Base-by-base conservation (phyloP, 1,139 yeast genomes). In the Protomyces gravidus region DNA sequence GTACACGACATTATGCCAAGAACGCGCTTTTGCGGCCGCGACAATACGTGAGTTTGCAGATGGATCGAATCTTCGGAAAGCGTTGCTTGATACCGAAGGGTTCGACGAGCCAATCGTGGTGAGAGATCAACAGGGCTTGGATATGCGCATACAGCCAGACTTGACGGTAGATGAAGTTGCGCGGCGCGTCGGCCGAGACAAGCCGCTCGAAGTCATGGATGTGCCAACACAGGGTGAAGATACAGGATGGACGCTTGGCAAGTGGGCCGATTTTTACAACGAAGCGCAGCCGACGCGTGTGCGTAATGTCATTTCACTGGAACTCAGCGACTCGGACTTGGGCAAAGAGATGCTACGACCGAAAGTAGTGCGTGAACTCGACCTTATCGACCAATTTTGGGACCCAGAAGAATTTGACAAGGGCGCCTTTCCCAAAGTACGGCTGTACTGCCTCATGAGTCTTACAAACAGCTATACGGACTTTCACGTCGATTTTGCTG, bases 401-500 rank as follows among this genome's bases (percentile, higher is more conserved):
- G 75, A 75, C 3, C 53, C 65, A 30, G 66, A 65, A 7, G 58
- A 61, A 21, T 66, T 65, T 13, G 68, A 67, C 0, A 73, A 75
- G 39, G 74, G 66, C 0, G 66, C 65, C 6, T 65, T 63, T 26
- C 77, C 96, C 0, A 82, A 85, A 66, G 95, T 89, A 1, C 63
- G 62, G 19, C 81, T 84, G 15, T 59, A 36, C 15, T 62, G 95
- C 65, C 74, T 89, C 40, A 89, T 89, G 96, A 86, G 95, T 0
- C 95, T 88, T 0, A 75, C 77, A 46, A 82, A 84, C 61, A 83
- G 94, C 1, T 89, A 82, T 69, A 89, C 96, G 0, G 97, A 89
- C 69, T 89, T 89, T 71, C 97, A 89, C 69, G 77, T 89, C 49
- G 97, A 89, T 71, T 89, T 89, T 71, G 95, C 95, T 1, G 97